These are phyloP conservation scores for Athelia psychrophila DNA, from an alignment of 1,284 basidiomycete genomes.

Conservation along the genomic window DNA sequence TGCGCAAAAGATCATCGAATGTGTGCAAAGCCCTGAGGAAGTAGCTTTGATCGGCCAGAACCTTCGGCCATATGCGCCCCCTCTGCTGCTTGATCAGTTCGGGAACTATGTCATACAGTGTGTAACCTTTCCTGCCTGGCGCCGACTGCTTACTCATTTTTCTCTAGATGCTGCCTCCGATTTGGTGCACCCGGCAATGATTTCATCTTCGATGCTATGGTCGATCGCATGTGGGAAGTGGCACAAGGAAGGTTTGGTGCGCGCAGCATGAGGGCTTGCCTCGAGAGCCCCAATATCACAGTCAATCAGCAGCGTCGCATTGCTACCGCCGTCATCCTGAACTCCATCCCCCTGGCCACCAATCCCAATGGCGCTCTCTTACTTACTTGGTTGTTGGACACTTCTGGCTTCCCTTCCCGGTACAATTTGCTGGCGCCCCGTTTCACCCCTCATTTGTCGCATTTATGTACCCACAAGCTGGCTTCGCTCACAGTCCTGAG, in stretches of 20 bases:
- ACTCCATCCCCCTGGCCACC: constrained; percentile 96
- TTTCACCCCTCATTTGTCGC: constrained; percentile 93
- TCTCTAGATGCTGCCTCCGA: constrained; percentile 78
- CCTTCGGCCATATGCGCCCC: constrained; percentile 88
- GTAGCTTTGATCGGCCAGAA: constrained; percentile 83
- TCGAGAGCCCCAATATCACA: constrained; percentile 87
- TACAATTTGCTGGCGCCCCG: constrained; percentile 92
- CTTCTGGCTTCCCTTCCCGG: constrained; percentile 88
- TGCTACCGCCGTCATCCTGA: constrained; percentile 91
- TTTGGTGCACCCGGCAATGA: constrained; percentile 89
- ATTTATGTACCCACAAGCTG: constrained; percentile 97
- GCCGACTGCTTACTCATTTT: constrained; percentile 8
- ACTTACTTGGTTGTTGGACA: constrained; percentile 96
- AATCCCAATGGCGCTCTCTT: constrained; percentile 96
- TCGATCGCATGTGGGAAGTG: constrained; percentile 97
- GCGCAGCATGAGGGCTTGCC: constrained; percentile 94
- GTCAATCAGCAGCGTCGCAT: constrained; percentile 92
- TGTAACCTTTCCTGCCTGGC: constrained; percentile 26
- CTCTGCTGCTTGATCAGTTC: constrained; percentile 92
- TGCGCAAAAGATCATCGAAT: constrained; percentile 98
- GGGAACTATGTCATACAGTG: constrained; percentile 98
- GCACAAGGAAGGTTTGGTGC: constrained; percentile 97
- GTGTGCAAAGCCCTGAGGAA: constrained; percentile 88
- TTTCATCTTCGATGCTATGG: constrained; percentile 98
- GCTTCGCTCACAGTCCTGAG: constrained; percentile 92